Percentiles rank a stretch among this genome's conserved stretches.
These are phyloP conservation scores for Corymbia calophylla DNA, from an alignment of 441 rosid species.

Conservation along the genomic window DNA sequence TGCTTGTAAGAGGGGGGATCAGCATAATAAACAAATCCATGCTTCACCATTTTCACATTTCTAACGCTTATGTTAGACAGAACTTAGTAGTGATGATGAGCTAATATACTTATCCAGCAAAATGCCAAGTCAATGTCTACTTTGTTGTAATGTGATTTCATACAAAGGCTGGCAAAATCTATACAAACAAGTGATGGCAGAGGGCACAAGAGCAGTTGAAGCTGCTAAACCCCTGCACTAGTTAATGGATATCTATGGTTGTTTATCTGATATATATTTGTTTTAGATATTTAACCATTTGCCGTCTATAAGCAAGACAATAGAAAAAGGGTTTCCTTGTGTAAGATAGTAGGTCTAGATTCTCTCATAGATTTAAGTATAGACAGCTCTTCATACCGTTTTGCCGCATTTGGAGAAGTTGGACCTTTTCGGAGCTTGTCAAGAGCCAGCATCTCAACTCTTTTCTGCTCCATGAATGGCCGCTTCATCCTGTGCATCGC, in stretches of 20 bases:
- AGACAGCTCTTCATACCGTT: not conserved
- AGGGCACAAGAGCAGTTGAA: not conserved
- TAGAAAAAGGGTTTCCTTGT: not conserved
- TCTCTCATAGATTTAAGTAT: not conserved
- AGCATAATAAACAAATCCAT: not conserved
- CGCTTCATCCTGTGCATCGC: not conserved
- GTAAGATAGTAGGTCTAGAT: not conserved
- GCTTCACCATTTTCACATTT: not conserved
- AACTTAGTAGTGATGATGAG: not conserved
- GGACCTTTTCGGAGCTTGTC: not conserved
- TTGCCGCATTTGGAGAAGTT: not conserved
- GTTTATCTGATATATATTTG: not conserved
- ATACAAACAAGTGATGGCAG: not conserved
- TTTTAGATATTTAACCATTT: not conserved
- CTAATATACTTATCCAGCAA: not conserved
- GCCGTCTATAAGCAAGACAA: not conserved
- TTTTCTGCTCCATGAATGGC: not conserved
- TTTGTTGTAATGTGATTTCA: not conserved
- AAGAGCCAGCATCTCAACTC: not conserved
- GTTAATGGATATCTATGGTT: not conserved
- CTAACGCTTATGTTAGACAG: not conserved
- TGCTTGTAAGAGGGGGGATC: not conserved
- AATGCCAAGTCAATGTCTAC: not conserved
- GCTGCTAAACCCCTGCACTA: not conserved
- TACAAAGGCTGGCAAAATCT: not conserved